Percentiles rank a stretch among this genome's conserved stretches.
Conservation (phyloP, 2,329 filamentous ascomycete genomes). For the Ophiostoma pallidulum region DNA sequence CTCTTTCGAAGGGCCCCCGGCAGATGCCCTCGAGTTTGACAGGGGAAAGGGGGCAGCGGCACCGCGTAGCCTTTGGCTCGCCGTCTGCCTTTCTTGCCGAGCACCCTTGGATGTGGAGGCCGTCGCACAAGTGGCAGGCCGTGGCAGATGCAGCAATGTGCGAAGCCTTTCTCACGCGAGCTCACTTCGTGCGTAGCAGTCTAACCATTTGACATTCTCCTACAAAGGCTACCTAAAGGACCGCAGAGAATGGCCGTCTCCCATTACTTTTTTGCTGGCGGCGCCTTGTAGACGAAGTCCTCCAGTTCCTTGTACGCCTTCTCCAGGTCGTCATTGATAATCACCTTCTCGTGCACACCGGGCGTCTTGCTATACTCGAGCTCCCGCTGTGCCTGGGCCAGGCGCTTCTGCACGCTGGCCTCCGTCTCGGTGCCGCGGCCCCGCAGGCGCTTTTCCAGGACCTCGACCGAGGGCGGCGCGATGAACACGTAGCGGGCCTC, state of each 20-base stretch:
- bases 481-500: conserved; percentile 77
- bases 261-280: not conserved
- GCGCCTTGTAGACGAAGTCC: conserved; percentile 34
- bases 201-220: too few relatives aligned
- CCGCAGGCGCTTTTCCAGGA: conserved; percentile 64
- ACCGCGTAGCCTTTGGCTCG: too few relatives aligned
- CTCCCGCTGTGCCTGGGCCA: conserved; percentile 64
- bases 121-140: too few relatives aligned
- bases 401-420: conserved; percentile 57
- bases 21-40: too few relatives aligned
- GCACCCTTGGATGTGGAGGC: too few relatives aligned
- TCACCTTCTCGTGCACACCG: conserved; percentile 41
- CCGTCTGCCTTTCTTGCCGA: too few relatives aligned
- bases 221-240: not conserved
- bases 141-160: too few relatives aligned
- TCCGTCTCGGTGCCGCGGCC: conserved; percentile 72
- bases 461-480: conserved; percentile 64
- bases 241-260: not conserved
- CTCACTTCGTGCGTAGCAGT: too few relatives aligned
- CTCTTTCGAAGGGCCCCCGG: too few relatives aligned
- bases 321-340: conserved; percentile 34
- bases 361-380: conserved; percentile 61
- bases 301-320: conserved; percentile 44
- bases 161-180: too few relatives aligned
- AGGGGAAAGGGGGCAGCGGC: too few relatives aligned